A percentile compares a stretch with the other conserved stretches of the same genome.
Conservation (phyloP, 2,329 filamentous ascomycete genomes). For the Paraphaeosphaeria sporulosa region DNA sequence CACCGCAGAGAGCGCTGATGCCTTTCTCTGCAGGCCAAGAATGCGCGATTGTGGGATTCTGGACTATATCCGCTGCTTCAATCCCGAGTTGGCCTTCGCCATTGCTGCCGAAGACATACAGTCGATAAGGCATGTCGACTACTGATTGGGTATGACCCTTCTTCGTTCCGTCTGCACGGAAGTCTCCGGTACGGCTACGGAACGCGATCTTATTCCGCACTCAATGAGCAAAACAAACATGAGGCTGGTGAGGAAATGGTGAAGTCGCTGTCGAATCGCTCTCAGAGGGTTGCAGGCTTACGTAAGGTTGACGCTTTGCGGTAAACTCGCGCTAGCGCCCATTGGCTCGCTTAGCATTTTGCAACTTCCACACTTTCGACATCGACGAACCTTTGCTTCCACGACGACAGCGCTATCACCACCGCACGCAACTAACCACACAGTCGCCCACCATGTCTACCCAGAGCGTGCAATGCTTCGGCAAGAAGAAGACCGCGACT, state of each 20-base stretch:
- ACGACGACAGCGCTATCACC: slow-evolving; percentile 25
- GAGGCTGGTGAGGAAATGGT: not conserved
- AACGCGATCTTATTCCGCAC: not conserved
- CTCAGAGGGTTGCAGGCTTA: slow-evolving; percentile 1
- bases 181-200: not conserved
- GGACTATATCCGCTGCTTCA: slow-evolving; percentile 51
- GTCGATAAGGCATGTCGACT: slow-evolving; percentile 25
- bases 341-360: slow-evolving; percentile 22
- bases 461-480: slow-evolving; percentile 84
- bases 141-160: not conserved
- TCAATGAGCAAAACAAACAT: not conserved
- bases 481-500: slow-evolving; percentile 75
- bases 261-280: not conserved
- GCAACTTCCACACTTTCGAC: slow-evolving; percentile 13
- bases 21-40: slow-evolving; percentile 12
- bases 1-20: slow-evolving; percentile 60
- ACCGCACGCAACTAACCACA: slow-evolving; percentile 42
- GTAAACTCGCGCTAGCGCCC: slow-evolving; percentile 10
- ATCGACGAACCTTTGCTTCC: slow-evolving; percentile 14
- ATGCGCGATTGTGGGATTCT: slow-evolving; percentile 23
- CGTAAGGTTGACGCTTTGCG: not conserved
- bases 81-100: slow-evolving; percentile 61
- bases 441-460: slow-evolving; percentile 51
- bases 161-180: not conserved
- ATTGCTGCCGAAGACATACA: slow-evolving; percentile 62